These are phyloP conservation scores for Pyrenochaeta sp. DNA, from an alignment of 2,329 filamentous ascomycete species.

Conservation along the genomic window DNA sequence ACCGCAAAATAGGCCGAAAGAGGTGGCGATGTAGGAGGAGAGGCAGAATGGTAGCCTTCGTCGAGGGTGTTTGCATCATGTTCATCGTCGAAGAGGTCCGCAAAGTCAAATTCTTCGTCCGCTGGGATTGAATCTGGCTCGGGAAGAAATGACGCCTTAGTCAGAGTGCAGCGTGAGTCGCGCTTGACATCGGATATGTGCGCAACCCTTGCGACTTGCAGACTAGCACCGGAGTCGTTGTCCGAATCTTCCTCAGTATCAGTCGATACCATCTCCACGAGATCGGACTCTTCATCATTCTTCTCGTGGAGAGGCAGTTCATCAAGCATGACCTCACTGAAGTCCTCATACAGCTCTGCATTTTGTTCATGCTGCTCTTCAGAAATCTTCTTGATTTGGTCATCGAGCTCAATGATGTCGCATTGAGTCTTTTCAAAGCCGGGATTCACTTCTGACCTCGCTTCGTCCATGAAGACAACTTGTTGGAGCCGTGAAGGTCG, in stretches of 20 bases:
- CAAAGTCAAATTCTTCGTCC: background rate
- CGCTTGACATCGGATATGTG: background rate
- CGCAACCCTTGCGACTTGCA: background rate
- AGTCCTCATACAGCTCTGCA: background rate
- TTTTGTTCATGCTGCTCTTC: background rate
- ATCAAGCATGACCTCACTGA: background rate
- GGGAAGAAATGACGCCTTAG: background rate
- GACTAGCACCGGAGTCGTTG: background rate
- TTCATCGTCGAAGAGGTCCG: constrained; percentile 4
- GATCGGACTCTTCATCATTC: background rate
- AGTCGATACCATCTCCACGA: background rate
- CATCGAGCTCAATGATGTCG: no score
- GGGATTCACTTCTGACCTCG: background rate
- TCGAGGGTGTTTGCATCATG: background rate
- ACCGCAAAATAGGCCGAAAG: no score
- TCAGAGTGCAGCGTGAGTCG: background rate
- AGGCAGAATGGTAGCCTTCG: constrained; percentile 18
- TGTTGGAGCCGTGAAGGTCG: background rate
- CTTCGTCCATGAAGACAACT: background rate
- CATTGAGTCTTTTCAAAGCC: background rate
- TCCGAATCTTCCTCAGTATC: background rate
- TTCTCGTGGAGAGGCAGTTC: background rate
- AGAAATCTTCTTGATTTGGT: no score
- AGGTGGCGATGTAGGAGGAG: constrained; percentile 4
- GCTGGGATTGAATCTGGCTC: background rate